Conservation (phyloP, 768 basidiomycete genomes). For the Mycena rosella region DNA sequence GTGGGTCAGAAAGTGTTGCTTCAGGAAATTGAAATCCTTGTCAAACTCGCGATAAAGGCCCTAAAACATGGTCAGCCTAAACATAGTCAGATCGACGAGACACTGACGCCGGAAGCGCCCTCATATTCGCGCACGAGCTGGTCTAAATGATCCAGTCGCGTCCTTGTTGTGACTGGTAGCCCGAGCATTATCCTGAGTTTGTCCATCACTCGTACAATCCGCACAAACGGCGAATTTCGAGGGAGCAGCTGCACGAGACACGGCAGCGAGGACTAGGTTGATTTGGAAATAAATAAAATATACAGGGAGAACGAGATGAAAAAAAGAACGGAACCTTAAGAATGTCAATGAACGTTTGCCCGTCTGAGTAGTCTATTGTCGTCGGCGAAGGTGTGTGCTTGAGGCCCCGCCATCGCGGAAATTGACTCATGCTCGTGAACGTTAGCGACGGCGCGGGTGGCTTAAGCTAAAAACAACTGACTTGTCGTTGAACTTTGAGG, state of each 20-base stretch:
- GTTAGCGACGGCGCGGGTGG: not conserved
- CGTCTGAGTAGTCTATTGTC: slow-evolving; percentile 10
- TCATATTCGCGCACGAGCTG: slow-evolving; percentile 5
- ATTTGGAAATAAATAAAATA: no score
- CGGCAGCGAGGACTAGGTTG: not conserved
- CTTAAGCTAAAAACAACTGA: not conserved
- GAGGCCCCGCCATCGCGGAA: slow-evolving; percentile 1
- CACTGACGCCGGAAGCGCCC: not conserved
- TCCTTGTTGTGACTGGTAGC: not conserved
- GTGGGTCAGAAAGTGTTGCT: slow-evolving; percentile 27
- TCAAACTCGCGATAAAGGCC: not conserved
- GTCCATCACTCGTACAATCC: slow-evolving; percentile 5
- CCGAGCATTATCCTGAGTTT: slow-evolving; percentile 3
- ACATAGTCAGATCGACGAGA: no score
- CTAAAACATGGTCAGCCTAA: not conserved
- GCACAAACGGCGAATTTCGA: not conserved
- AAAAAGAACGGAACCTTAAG: not conserved
- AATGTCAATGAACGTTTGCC: slow-evolving; percentile 7
- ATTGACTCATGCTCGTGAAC: not conserved
- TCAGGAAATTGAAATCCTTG: slow-evolving; percentile 10
- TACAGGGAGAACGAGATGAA: not conserved
- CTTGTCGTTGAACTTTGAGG: slow-evolving; percentile 18
- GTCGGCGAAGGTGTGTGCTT: slow-evolving; percentile 3
- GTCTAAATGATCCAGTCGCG: not conserved
- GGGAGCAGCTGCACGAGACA: slow-evolving; percentile 21